phyloP scores from a whole-genome alignment of 257 asterid species.

The Jasminum sambac region DNA sequence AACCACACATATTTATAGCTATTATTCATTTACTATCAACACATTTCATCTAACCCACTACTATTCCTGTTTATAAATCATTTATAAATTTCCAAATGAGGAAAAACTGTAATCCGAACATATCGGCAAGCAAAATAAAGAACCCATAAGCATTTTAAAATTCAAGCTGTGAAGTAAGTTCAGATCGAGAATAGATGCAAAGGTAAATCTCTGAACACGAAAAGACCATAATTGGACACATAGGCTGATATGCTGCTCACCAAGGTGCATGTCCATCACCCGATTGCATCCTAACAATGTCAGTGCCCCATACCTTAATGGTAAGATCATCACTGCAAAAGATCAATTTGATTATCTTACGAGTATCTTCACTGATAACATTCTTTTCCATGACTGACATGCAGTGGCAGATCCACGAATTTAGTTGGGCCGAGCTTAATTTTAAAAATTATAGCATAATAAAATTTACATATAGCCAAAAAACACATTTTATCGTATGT shows the following conservation, averaged over 20 bases:
- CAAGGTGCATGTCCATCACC: conserved; percentile 61
- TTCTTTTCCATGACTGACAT: background rate
- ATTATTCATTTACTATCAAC: no score
- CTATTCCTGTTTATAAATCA: background rate
- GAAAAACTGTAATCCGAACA: background rate
- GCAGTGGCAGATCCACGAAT: no score
- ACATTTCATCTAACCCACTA: no score
- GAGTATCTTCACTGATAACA: conserved; percentile 10
- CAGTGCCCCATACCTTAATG: conserved; percentile 77
- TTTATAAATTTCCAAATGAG: background rate
- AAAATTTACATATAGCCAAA: no score
- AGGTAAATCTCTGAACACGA: background rate
- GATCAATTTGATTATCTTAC: conserved; percentile 25
- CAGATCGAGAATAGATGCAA: conserved; percentile 1
- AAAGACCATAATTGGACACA: conserved; percentile 18
- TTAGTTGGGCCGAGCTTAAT: no score
- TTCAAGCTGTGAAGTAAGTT: conserved; percentile 17
- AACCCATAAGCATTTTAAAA: background rate
- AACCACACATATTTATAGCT: no score
- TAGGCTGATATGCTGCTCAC: conserved; percentile 48
- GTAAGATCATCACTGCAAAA: conserved; percentile 88
- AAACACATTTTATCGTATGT: no score
- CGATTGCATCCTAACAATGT: conserved; percentile 40
- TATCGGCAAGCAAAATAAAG: background rate
- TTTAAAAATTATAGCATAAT: no score